Evolutionary conservation across 2,329 filamentous ascomycete genomes (phyloP).

Genomic region (Fusarium buharicum): DNA sequence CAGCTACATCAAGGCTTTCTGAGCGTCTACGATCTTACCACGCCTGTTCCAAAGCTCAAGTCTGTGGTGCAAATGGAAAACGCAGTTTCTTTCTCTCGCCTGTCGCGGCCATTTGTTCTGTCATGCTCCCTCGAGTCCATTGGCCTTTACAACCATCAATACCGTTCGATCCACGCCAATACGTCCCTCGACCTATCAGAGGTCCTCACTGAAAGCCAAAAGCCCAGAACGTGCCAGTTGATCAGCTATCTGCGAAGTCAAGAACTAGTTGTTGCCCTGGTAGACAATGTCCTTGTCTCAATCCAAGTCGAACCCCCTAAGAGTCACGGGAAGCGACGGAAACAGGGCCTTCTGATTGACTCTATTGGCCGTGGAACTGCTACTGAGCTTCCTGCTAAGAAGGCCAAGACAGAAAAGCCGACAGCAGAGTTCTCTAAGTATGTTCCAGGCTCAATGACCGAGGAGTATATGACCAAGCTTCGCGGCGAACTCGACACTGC

Average conservation of each 20-base stretch:
- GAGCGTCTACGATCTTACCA: slow-evolving; percentile 71
- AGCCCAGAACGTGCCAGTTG: slow-evolving; percentile 56
- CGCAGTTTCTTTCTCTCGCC: slow-evolving; percentile 70
- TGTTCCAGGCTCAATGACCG: slow-evolving; percentile 62
- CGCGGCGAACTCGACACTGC: slow-evolving; percentile 58
- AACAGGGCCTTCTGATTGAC: slow-evolving; percentile 75
- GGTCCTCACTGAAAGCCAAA: slow-evolving; percentile 52
- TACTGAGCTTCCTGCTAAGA: slow-evolving; percentile 52
- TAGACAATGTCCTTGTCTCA: slow-evolving; percentile 71
- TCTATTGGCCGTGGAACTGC: slow-evolving; percentile 74
- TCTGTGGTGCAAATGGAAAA: slow-evolving; percentile 63
- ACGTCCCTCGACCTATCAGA: slow-evolving; percentile 57
- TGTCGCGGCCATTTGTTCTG: slow-evolving; percentile 74
- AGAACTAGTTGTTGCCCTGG: slow-evolving; percentile 72
- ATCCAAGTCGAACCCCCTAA: slow-evolving; percentile 74
- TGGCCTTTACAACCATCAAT: slow-evolving; percentile 75
- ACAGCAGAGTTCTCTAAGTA: slow-evolving; percentile 50
- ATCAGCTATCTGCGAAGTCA: slow-evolving; percentile 72
- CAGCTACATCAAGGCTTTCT: slow-evolving; percentile 66
- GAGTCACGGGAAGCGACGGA: slow-evolving; percentile 64
- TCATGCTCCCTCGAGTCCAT: slow-evolving; percentile 67
- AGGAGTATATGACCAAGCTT: slow-evolving; percentile 60
- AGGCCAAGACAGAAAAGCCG: slow-evolving; percentile 45
- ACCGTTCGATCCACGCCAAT: slow-evolving; percentile 67
- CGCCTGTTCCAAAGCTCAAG: slow-evolving; percentile 68